phyloP scores from a whole-genome alignment of 495 filamentous ascomycete species.

The Penicillium paxilli region DNA sequence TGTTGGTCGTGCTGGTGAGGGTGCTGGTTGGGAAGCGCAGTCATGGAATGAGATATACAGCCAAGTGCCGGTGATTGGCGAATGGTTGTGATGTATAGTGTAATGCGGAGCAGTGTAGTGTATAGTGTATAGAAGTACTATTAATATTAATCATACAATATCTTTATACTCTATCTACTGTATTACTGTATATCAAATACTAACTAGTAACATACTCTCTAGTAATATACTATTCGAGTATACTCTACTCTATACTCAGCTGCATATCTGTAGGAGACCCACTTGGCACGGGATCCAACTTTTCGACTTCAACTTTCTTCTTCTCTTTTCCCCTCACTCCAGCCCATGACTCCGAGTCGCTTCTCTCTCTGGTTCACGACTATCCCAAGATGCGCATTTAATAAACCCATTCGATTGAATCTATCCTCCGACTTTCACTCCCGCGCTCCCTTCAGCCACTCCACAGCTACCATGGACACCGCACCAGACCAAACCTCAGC shows the following conservation, averaged over 20 bases:
- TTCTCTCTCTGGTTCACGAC: neutral
- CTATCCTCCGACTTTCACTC: neutral
- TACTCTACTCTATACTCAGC: no score
- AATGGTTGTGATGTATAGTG: no score
- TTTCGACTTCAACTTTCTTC: constrained; percentile 6
- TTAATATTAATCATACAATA: constrained; percentile 7
- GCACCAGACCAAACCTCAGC: constrained; percentile 2
- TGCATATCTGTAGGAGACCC: no score
- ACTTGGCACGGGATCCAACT: no score
- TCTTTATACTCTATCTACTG: constrained; percentile 4
- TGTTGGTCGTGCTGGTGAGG: constrained; percentile 69
- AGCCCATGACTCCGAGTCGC: no score
- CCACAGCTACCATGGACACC: constrained; percentile 20
- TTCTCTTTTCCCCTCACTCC: neutral
- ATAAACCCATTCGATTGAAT: neutral
- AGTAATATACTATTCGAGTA: no score
- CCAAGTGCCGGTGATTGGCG: constrained; percentile 51
- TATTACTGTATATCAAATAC: no score
- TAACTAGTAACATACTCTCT: no score
- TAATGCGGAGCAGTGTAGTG: neutral
- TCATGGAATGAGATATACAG: constrained; percentile 72
- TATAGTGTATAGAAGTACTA: neutral
- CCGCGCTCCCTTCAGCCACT: constrained; percentile 4
- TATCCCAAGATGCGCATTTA: constrained; percentile 15
- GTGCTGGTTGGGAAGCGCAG: constrained; percentile 74